Evolutionary conservation across 805 yeast species (phyloP).

Genomic region (Candida saitoana): DNA sequence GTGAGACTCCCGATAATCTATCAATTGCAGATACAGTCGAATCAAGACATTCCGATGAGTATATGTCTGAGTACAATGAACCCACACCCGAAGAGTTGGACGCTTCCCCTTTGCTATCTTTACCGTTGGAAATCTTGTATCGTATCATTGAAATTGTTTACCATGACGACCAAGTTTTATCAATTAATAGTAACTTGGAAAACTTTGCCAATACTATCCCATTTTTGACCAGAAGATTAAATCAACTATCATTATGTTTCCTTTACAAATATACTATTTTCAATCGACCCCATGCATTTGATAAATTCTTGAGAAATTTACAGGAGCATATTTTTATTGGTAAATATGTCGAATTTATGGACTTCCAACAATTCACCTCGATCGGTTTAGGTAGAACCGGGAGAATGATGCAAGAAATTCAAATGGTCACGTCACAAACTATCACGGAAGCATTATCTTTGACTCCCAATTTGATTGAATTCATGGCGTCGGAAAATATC

Average conservation of each 20-base stretch:
- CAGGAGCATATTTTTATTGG: constrained; percentile 45
- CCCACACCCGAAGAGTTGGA: not conserved
- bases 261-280: constrained; percentile 66
- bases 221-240: constrained; percentile 54
- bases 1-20: constrained; percentile 3
- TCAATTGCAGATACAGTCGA: constrained; percentile 7
- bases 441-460: constrained; percentile 56
- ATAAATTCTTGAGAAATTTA: constrained; percentile 57
- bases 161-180: constrained; percentile 46
- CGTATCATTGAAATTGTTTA: constrained; percentile 54
- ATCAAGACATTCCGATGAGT: constrained; percentile 7
- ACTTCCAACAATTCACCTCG: constrained; percentile 84
- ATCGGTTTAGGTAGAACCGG: constrained; percentile 88
- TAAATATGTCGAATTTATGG: constrained; percentile 67
- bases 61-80: not conserved
- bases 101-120: constrained; percentile 15
- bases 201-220: constrained; percentile 50
- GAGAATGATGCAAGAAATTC: constrained; percentile 85
- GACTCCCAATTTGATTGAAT: constrained; percentile 70
- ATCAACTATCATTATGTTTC: constrained; percentile 53
- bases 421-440: constrained; percentile 78
- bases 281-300: constrained; percentile 77
- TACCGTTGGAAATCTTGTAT: constrained; percentile 56
- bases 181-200: constrained; percentile 49
- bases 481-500: constrained; percentile 79